Evolutionary conservation across 495 filamentous ascomycete genomes (phyloP), one percentile per base, ranked within the genome.

Genomic region (Letharia columbiana): DNA sequence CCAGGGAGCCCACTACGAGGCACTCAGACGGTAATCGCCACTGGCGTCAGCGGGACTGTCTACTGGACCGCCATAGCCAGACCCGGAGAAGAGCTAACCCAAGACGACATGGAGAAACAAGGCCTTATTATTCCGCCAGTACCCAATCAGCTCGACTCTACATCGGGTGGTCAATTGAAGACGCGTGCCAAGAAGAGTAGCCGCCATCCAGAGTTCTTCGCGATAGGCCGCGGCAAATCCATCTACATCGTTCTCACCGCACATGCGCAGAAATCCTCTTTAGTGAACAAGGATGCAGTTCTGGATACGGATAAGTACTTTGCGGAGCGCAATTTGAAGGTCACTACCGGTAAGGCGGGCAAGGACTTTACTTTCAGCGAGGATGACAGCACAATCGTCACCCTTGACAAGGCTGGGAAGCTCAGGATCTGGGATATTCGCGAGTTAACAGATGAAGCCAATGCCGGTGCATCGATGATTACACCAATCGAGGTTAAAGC

Each of bases 301-400:
- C 86, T 92, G 67, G 89, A 95, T 73, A 90, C 83, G 7, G 90
- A 95, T 73, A 91, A 86, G 71, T 95, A 95, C 69, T 85, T 95
- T 69, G 85, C 86, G 67, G 87, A 96, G 68, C 92, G 89, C 71
- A 86, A 88, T 49, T 80, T 96, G 67, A 93, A 91, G 76, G 94
- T 99, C 74, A 89, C 90, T 57, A 97, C 91, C 63, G 95, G 95
- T 61, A 99, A 99, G 77, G 95, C 95, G 59, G 93, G 92, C 41
- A 98, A 99, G 75, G 95, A 99, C 71, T 99, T 98, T 74, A 85
- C 87, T 58, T 99, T 99, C 78, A 96, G 92, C 74, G 91, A 92
- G 71, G 95, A 98, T 77, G 95, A 99, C 73, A 90, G 87, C 2
- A 84, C 91, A 37, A 91, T 99, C 72, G 92, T 92, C 33, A 96